Evolutionary conservation across 2,329 filamentous ascomycete species (phyloP), one percentile per base, ranked within the genome.

Genomic region (Diplodia intermedia): DNA sequence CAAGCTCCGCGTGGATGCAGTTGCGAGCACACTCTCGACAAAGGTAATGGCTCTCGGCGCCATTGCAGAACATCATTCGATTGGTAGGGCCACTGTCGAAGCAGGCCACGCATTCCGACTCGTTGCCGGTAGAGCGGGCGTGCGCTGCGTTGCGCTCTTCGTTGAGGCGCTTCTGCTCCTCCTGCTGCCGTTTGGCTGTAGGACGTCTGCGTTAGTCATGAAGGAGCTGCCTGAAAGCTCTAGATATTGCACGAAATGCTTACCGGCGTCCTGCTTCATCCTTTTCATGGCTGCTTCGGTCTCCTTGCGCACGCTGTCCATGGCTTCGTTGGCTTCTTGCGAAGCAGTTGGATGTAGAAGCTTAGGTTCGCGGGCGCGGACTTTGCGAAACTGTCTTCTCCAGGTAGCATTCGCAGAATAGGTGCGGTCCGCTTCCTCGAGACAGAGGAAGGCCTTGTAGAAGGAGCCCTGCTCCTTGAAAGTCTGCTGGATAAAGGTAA

Each of bases 31-130:
- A 97, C 1, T 80, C 78, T 56, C 83, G 82, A 76, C 93, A 97
- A 77, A 94, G 94, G 74, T 85, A 86, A 72, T 94, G 91, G n/a
- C 26, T n/a, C 0, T 75, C 72, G 0, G 85, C 82, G 18, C 85
- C 88, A 62, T 87, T 79, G 76, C 93, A 97, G 70, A 86, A 82
- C 1, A 92, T 84, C 81, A 92, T 88, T 57, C 88, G 85, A 71
- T 91, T 91, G 55, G 88, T 77, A 1, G 91, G 84, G 61, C 84
- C 83, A 4, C 93, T 88, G 7, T 83, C 82, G 73, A 86, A 95
- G 77, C 93, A 97, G 74, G 91, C 93, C 53, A 84, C 85, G 72
- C 81, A 96, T 71, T 94, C 91, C 12, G 82, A 78, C 50, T 90
- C 81, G 20, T 85, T 82, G 0, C 88, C 71, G 23, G 71, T 71